These are phyloP conservation scores for Hansfordia pulvinata DNA, from an alignment of 2,329 filamentous ascomycete species.

Conservation along the genomic window DNA sequence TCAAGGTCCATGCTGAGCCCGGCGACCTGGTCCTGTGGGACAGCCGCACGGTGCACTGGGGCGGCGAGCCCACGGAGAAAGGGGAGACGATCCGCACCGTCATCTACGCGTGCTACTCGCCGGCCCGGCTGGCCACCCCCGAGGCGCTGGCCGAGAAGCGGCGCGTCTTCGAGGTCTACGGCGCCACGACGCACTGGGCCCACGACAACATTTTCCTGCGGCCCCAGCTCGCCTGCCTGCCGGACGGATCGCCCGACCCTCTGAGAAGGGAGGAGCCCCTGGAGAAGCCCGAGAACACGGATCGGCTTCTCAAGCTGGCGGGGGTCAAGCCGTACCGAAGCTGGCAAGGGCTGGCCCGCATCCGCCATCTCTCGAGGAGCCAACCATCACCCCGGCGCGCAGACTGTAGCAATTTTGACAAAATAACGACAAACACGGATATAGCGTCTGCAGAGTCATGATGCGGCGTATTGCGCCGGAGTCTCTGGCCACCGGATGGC, in stretches of 20 bases:
- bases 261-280: slow-evolving; percentile 21
- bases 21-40: slow-evolving; percentile 25
- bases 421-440: no score
- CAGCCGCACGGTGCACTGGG: slow-evolving; percentile 21
- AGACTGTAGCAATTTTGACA: no score
- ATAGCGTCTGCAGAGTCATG: no score
- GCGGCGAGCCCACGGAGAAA: slow-evolving; percentile 13
- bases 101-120: slow-evolving; percentile 20
- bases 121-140: slow-evolving; percentile 15
- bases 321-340: slow-evolving; percentile 18
- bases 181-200: slow-evolving; percentile 16
- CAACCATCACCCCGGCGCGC: no score
- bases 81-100: slow-evolving; percentile 15
- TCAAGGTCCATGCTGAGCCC: slow-evolving; percentile 19
- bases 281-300: slow-evolving; percentile 21
- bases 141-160: slow-evolving; percentile 14
- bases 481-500: no score
- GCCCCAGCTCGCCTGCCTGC: slow-evolving; percentile 16
- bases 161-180: slow-evolving; percentile 12
- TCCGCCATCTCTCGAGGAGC: no score
- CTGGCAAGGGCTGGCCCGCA: no score
- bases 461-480: no score
- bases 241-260: slow-evolving; percentile 20
- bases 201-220: slow-evolving; percentile 5
- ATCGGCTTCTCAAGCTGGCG: slow-evolving; percentile 19